Conservation (phyloP, 2,329 filamentous ascomycete genomes). For the Neofusicoccum kwambonambiense region DNA sequence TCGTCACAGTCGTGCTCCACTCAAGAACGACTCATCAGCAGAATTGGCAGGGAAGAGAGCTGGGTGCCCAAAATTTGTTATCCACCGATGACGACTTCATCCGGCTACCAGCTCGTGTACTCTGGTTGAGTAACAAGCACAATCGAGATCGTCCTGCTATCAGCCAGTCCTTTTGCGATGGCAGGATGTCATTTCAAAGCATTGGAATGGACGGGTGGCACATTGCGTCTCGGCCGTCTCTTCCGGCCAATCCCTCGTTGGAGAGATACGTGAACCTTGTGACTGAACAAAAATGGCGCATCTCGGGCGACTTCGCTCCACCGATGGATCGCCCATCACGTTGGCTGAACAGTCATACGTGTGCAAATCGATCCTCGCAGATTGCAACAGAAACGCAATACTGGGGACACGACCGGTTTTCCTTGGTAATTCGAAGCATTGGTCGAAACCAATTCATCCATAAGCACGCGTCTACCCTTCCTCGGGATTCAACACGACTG, state of each 20-base stretch:
- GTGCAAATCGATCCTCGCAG: no score
- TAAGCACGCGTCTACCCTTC: no score
- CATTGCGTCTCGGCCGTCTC: background rate
- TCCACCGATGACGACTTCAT: background rate
- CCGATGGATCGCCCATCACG: no score
- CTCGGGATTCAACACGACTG: no score
- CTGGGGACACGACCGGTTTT: no score
- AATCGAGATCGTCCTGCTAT: background rate
- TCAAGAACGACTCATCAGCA: background rate
- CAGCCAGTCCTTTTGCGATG: no score
- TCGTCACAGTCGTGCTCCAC: background rate
- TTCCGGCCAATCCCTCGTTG: background rate
- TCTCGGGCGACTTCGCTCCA: background rate
- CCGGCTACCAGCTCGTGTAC: background rate
- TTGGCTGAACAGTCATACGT: no score
- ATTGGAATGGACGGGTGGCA: no score
- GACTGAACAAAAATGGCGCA: constrained; percentile 4
- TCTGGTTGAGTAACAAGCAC: background rate
- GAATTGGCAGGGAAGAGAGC: background rate
- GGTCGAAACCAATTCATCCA: no score
- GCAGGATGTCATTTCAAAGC: no score
- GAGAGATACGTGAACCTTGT: background rate
- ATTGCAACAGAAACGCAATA: no score
- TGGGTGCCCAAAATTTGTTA: background rate
- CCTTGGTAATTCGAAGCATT: no score